Conservation (phyloP, 1,284 basidiomycete genomes). For the Ustilago trichophora region DNA sequence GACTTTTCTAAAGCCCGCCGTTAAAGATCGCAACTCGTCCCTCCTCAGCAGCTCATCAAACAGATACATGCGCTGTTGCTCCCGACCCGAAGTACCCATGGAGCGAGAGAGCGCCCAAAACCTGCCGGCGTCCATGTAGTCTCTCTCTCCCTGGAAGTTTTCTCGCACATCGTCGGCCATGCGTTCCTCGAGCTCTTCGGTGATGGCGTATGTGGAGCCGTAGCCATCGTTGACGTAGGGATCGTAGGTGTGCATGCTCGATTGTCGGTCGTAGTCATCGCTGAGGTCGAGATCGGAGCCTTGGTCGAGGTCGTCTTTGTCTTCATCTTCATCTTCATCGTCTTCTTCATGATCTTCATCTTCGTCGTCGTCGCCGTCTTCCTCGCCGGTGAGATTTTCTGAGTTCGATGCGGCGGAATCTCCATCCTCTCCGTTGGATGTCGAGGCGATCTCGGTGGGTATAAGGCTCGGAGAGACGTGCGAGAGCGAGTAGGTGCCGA, state of each 20-base stretch:
- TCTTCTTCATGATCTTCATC: too few species aligned
- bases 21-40: conserved; percentile 14
- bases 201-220: background rate
- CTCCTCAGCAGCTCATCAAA: conserved; percentile 25
- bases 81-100: background rate
- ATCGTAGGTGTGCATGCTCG: background rate
- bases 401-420: too few species aligned
- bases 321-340: too few species aligned
- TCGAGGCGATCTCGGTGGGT: background rate
- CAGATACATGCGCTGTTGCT: conserved; percentile 6
- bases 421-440: background rate
- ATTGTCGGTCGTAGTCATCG: conserved; percentile 4
- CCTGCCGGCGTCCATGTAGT: background rate
- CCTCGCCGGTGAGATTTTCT: too few species aligned
- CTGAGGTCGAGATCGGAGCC: background rate
- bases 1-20: conserved; percentile 14
- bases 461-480: conserved; percentile 2
- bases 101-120: background rate
- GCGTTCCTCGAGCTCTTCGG: background rate
- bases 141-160: background rate
- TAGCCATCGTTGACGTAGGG: conserved; percentile 11
- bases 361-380: too few species aligned
- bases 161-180: background rate
- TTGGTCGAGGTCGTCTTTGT: background rate
- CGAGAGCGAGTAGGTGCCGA: conserved; percentile 21